A percentile compares a stretch with the other conserved stretches of the same genome.
Conservation (phyloP, 129 eudicot species). For the Lactuca saligna region DNA sequence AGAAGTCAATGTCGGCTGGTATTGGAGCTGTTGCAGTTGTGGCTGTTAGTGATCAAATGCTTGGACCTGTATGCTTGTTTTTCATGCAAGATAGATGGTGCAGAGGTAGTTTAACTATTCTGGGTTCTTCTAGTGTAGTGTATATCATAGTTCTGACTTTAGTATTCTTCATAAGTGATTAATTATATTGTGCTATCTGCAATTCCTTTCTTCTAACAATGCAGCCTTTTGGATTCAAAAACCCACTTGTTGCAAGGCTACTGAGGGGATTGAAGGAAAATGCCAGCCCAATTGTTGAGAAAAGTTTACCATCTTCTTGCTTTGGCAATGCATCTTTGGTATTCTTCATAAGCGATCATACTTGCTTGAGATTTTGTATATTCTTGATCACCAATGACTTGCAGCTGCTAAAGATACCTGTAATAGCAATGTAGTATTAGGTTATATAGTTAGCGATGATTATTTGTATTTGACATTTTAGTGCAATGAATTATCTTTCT, state of each 20-base stretch:
- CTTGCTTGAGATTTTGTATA: too few relatives aligned
- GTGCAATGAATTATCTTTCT: too few relatives aligned
- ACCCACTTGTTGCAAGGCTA: conserved; percentile 77
- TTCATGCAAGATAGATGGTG: conserved; percentile 86
- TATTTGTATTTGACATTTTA: too few relatives aligned
- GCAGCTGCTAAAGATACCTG: too few relatives aligned
- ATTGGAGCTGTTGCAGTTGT: too few relatives aligned
- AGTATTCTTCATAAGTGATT: neutral
- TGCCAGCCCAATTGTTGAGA: conserved; percentile 46
- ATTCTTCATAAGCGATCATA: too few relatives aligned
- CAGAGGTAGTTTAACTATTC: conserved; percentile 72
- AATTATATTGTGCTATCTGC: conserved; percentile 16
- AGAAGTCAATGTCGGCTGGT: too few relatives aligned
- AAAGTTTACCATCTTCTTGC: conserved; percentile 34
- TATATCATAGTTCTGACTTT: neutral
- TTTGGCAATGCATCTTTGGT: conserved; percentile 3
- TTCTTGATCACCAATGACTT: too few relatives aligned
- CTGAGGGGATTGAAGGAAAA: conserved; percentile 76
- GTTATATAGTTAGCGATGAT: too few relatives aligned
- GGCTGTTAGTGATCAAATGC: too few relatives aligned
- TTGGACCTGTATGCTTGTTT: conserved; percentile 27
- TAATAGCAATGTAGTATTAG: too few relatives aligned
- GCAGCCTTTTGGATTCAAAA: conserved; percentile 97
- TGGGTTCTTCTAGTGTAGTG: conserved; percentile 9
- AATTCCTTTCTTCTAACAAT: conserved; percentile 30